Evolutionary conservation across 2,329 filamentous ascomycete species (phyloP).

Genomic region (Alternaria sp.): DNA sequence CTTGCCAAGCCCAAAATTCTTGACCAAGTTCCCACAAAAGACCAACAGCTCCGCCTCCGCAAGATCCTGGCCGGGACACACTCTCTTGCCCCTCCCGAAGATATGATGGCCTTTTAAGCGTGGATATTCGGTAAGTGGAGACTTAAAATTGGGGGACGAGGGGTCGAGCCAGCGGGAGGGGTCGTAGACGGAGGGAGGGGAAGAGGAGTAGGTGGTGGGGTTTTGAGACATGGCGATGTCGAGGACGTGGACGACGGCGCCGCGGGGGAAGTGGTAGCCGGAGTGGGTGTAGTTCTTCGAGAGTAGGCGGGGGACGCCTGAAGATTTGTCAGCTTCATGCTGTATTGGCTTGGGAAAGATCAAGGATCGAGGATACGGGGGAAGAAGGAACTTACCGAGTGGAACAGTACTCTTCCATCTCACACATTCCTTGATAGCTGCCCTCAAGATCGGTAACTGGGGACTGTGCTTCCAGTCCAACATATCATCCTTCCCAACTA

Average conservation of each 20-base stretch:
- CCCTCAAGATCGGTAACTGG: neutral
- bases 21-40: neutral
- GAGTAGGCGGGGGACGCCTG: neutral
- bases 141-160: neutral
- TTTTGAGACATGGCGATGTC: neutral
- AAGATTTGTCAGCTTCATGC: neutral
- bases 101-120: neutral
- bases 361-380: accelerated
- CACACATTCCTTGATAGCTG: neutral
- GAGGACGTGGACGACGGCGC: neutral
- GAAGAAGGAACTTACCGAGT: neutral
- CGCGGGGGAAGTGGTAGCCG: neutral
- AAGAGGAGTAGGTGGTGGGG: neutral
- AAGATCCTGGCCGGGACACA: neutral
- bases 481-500: neutral
- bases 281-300: neutral
- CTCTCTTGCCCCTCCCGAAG: neutral
- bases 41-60: neutral
- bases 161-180: neutral
- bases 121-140: neutral
- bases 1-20: neutral
- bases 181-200: neutral
- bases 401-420: neutral
- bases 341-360: neutral
- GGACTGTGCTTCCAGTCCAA: neutral